A percentile compares a stretch with the other conserved stretches of the same genome.
Evolutionary conservation across 371 early-diverging fungal genomes (phyloP).

Genomic region (Apophysomyces ossiformis): DNA sequence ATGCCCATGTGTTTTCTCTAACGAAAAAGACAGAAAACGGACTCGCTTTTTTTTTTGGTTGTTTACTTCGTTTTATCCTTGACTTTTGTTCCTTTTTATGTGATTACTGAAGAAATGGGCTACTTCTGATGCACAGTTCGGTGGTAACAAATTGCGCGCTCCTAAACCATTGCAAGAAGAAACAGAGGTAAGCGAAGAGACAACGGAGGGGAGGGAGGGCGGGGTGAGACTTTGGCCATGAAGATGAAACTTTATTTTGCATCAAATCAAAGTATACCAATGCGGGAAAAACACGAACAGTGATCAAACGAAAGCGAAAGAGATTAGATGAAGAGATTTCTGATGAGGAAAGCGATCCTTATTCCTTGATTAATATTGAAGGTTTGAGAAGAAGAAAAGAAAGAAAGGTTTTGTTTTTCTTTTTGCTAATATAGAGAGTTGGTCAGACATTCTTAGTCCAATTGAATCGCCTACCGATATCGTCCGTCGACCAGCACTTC

Average conservation of each 20-base stretch:
- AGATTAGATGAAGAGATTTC: conserved; percentile 44
- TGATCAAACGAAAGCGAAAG: conserved; percentile 47
- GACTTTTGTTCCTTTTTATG: conserved; percentile 23
- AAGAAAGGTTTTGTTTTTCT: not conserved
- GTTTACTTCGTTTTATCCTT: conserved; percentile 27
- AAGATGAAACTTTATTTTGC: conserved; percentile 4
- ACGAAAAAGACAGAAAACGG: no score
- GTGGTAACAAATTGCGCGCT: conserved; percentile 50
- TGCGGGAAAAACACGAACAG: conserved; percentile 42
- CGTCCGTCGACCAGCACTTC: conserved; percentile 48
- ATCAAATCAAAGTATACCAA: conserved; percentile 32
- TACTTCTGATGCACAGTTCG: conserved; percentile 35
- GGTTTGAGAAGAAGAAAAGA: conserved; percentile 26
- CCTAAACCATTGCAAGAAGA: conserved; percentile 39
- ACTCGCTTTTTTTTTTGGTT: conserved; percentile 9
- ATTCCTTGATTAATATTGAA: conserved; percentile 57
- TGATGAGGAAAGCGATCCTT: conserved; percentile 57
- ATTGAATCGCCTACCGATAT: conserved; percentile 59
- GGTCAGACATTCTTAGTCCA: conserved; percentile 52
- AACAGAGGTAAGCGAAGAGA: conserved; percentile 33
- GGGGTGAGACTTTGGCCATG: not conserved
- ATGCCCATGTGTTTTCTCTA: no score
- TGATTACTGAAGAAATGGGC: conserved; percentile 52
- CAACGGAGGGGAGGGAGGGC: no score
- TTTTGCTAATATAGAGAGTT: not conserved